Evolutionary conservation across 169 alveolate species (phyloP), one percentile per base, ranked within the genome.

Genomic region (Eimeria nieschulzi): DNA sequence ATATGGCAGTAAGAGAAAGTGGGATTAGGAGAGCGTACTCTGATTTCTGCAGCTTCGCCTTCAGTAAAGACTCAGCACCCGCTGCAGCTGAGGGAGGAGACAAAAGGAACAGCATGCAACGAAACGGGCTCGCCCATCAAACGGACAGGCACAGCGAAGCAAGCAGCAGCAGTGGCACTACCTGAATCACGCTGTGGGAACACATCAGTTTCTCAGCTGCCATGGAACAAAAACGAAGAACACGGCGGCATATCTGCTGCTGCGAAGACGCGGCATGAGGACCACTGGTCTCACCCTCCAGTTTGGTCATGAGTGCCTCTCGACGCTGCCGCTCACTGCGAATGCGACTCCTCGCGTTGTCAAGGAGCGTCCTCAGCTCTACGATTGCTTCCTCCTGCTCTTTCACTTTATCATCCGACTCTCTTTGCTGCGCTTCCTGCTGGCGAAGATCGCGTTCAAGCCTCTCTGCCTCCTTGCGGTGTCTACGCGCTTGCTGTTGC

Each of bases 241-340:
- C 0, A 33, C 46, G 6, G 46, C 46, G 46, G 46, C 0, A 33
- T 33, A 33, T 33, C 46, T 33, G 46, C 46, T 33, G 46, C 3
- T 33, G 46, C 46, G 3, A 33, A 33, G 46, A 33, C 46, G 46
- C 46, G 46, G 46, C 46, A 33, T 3, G 46, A 33, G 46, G 46
- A 33, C 46, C 46, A 33, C 46, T 59, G 1, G 2, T 59, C 76
- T 80, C 75, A 80, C 88, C 88, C 61, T 80, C 88, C 75, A 80
- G 19, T 19, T 80, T 80, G 61, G 63, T 51, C 76, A 80, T 61
- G 53, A 80, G 46, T 25, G 76, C 88, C 63, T 80, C 88, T 26
- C n/a, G 56, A 39, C 88, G 88, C 88, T 80, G 88, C 53, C 88
- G 26, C 61, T 80, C 88, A 61, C 61, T 25, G 61, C 88, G 39